Evolutionary conservation across 2,329 filamentous ascomycete species (phyloP).

Genomic region (Cercospora janseana): DNA sequence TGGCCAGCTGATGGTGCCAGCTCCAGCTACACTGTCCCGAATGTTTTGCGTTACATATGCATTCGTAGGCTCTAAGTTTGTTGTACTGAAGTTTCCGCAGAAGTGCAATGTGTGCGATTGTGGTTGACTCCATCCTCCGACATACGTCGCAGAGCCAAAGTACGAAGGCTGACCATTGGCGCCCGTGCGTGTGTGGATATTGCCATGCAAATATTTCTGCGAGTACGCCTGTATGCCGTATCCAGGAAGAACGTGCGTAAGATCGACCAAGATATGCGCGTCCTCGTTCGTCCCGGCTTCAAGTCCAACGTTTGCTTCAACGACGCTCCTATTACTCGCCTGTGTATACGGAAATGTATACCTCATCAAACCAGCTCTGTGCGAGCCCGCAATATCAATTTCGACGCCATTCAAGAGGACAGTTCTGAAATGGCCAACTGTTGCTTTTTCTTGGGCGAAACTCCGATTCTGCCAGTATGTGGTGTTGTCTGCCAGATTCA

Average conservation of each 20-base stretch:
- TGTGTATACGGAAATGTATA: conserved; percentile 40
- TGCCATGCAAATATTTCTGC: conserved; percentile 24
- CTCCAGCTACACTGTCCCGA: conserved; percentile 15
- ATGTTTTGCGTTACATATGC: conserved; percentile 20
- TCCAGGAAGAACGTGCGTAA: conserved; percentile 50
- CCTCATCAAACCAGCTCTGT: conserved; percentile 41
- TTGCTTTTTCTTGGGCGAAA: conserved; percentile 35
- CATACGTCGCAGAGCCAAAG: conserved; percentile 49
- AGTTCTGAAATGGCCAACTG: conserved; percentile 41
- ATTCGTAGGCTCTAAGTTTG: conserved; percentile 11
- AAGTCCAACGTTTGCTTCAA: background rate
- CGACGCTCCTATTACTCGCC: conserved; percentile 13
- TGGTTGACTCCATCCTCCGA: conserved; percentile 48
- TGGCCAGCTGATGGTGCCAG: conserved; percentile 26
- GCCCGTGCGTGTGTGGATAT: conserved; percentile 33
- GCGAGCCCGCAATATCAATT: conserved; percentile 39
- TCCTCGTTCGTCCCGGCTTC: conserved; percentile 25
- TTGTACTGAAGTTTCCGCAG: conserved; percentile 38
- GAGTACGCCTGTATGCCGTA: conserved; percentile 32
- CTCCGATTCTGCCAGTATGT: conserved; percentile 44
- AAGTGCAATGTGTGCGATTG: conserved; percentile 48
- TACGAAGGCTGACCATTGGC: conserved; percentile 37
- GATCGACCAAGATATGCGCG: conserved; percentile 48
- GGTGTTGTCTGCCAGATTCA: conserved; percentile 46
- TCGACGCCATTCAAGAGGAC: conserved; percentile 38